Base-by-base conservation (phyloP, 2,329 filamentous ascomycete species). In the Fusarium anthophilum region DNA sequence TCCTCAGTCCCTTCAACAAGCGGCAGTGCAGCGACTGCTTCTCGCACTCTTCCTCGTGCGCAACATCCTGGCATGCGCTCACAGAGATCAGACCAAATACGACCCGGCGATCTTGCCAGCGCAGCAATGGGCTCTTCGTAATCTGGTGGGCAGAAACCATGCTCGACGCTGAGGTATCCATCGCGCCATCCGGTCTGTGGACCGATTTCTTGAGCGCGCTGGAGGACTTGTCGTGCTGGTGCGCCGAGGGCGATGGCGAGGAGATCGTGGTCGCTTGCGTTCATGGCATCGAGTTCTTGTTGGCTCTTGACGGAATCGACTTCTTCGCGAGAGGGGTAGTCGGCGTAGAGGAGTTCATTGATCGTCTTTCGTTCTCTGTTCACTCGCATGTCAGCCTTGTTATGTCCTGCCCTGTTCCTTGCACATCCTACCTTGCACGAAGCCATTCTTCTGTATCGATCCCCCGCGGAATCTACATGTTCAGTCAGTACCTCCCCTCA, bases 1-100 rank as follows among this genome's bases (percentile, higher is more conserved):
- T 88, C 84, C 48, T 84, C 81, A 0, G 84, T 87, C 2, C 86
- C 87, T 66, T 87, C 81, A 6, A 89, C 82, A 6, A 88, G 76
- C 2, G 86, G 85, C 1, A 89, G 74, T 1, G 85, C 82, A 5
- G 85, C 86, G 3, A 88, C 81, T 1, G 86, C 85, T 57, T 88
- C 86, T 39, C 86, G 80, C 0, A 87, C 86, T n/a, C 86, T 83
- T 3, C 87, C 87, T 55, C 87, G 79, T 3, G 86, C 83, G 4
- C 87, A 83, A 51, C 86, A 87, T 0, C 87, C 87, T 0, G 87
- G 87, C 84, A 89, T 88, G 6, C 87, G 81, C 75, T 88, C 86
- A 63, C 85, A 87, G 2, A 89, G 81, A 68, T 88, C 87, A 8
- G 85, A 86, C 87, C 87, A 89, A 22, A 88, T 83, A n/a, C 87